Percentiles rank a stretch among this genome's conserved stretches.
These are phyloP conservation scores for Fusarium sp. DNA, from an alignment of 2,329 filamentous ascomycete genomes.

Conservation along the genomic window DNA sequence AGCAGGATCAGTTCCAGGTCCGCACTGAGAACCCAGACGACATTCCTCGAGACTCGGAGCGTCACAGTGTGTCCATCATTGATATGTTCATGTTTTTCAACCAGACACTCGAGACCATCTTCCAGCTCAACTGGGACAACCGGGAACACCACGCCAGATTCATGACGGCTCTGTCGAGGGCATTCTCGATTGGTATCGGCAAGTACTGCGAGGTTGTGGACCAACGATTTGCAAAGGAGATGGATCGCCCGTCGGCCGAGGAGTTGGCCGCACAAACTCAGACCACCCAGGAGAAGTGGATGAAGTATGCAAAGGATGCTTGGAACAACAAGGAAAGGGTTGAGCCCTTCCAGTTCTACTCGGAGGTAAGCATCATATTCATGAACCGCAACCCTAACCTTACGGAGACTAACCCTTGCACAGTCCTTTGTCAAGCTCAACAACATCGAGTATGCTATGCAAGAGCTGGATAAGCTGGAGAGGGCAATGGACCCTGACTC, in stretches of 20 bases:
- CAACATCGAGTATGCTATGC: conserved; percentile 93
- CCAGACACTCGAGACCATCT: conserved; percentile 86
- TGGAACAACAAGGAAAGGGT: conserved; percentile 92
- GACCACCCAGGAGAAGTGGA: conserved; percentile 88
- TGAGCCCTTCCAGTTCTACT: conserved; percentile 95
- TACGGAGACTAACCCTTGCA: conserved; percentile 42
- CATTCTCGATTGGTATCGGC: conserved; percentile 81
- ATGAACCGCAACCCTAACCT: background rate
- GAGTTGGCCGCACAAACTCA: conserved; percentile 80
- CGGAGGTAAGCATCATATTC: conserved; percentile 68
- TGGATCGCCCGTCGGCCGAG: conserved; percentile 89
- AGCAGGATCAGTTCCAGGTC: conserved; percentile 85
- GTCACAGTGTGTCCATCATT: conserved; percentile 91
- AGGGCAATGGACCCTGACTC: conserved; percentile 89
- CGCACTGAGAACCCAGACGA: conserved; percentile 69
- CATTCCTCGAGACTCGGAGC: conserved; percentile 76
- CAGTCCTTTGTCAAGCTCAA: conserved; percentile 98
- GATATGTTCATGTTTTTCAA: conserved; percentile 96
- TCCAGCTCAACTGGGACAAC: conserved; percentile 88
- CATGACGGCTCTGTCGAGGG: conserved; percentile 91
- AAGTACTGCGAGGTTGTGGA: conserved; percentile 93
- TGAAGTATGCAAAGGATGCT: conserved; percentile 91
- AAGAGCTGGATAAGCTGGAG: conserved; percentile 90
- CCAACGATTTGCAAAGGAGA: conserved; percentile 83
- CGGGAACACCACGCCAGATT: conserved; percentile 94